A percentile compares a stretch with the other conserved stretches of the same genome.
Conservation (phyloP, 352 stramenopile genomes). For the Phytopythium chamaehyphon region DNA sequence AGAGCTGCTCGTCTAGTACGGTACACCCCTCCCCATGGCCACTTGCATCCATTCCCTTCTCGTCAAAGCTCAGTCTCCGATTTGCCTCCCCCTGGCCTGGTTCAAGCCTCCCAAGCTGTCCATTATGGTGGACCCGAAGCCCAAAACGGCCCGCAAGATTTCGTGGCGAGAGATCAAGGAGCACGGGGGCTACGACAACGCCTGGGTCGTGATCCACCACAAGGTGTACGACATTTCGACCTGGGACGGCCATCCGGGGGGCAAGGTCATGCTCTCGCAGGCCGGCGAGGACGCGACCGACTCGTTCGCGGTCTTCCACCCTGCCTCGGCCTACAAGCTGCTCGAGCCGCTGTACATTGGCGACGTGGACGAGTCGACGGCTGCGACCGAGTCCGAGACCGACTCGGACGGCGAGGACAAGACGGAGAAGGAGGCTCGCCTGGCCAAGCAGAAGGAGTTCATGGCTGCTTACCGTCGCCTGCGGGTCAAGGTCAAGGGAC, state of each 20-base stretch:
- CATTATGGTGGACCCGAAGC: slow-evolving; percentile 66
- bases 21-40: background rate
- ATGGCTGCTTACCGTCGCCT: slow-evolving; percentile 96
- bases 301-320: slow-evolving; percentile 98
- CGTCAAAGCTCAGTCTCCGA: slow-evolving; percentile 1
- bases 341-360: slow-evolving; percentile 98
- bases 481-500: slow-evolving; percentile 90
- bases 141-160: slow-evolving; percentile 47
- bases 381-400: slow-evolving; percentile 10
- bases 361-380: slow-evolving; percentile 85
- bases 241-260: slow-evolving; percentile 81
- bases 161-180: slow-evolving; percentile 74
- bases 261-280: slow-evolving; percentile 96
- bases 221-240: slow-evolving; percentile 91
- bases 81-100: background rate
- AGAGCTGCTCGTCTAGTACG: background rate
- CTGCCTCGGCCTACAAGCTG: slow-evolving; percentile 88
- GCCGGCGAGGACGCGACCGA: slow-evolving; percentile 98
- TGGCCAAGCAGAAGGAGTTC: slow-evolving; percentile 82
- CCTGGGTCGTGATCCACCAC: slow-evolving; percentile 90
- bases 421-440: slow-evolving; percentile 39
- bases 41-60: background rate
- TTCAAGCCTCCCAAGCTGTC: slow-evolving; percentile 1
- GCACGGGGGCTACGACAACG: slow-evolving; percentile 69
- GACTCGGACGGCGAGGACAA: slow-evolving; percentile 16